Conservation (phyloP, 306 rosid genomes). For the Ammopiptanthus mongolicus region DNA sequence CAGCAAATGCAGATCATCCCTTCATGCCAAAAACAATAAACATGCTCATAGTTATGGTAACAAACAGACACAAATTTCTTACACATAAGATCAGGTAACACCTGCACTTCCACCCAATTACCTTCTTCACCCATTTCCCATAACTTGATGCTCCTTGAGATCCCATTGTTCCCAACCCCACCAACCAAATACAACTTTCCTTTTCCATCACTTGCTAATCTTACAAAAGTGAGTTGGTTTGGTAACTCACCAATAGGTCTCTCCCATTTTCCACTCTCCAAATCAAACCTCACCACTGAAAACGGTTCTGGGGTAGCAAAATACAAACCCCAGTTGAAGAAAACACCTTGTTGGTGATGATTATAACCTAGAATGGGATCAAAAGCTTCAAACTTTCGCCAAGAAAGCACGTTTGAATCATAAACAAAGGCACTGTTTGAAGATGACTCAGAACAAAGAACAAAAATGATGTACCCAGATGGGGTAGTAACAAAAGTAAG, state of each 20-base stretch:
- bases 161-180: slow-evolving; percentile 78
- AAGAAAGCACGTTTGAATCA: slow-evolving; percentile 41
- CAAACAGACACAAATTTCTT: slow-evolving; percentile 74
- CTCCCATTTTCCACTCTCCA: slow-evolving; percentile 61
- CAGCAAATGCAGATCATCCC: slow-evolving; percentile 90
- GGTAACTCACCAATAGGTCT: slow-evolving; percentile 39
- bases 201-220: slow-evolving; percentile 51
- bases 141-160: slow-evolving; percentile 59
- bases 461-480: slow-evolving; percentile 50
- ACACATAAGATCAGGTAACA: slow-evolving; percentile 73
- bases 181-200: slow-evolving; percentile 62
- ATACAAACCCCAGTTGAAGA: slow-evolving; percentile 42
- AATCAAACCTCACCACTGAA: slow-evolving; percentile 53
- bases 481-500: slow-evolving; percentile 61
- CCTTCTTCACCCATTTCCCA: slow-evolving; percentile 57
- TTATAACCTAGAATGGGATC: slow-evolving; percentile 39
- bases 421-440: slow-evolving; percentile 39
- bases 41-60: slow-evolving; percentile 83
- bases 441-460: slow-evolving; percentile 36
- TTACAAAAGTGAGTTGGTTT: slow-evolving; percentile 42
- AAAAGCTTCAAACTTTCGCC: slow-evolving; percentile 44
- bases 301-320: slow-evolving; percentile 69
- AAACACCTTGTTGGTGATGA: slow-evolving; percentile 55
- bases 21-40: slow-evolving; percentile 87
- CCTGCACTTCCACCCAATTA: slow-evolving; percentile 60